Conservation (phyloP, 176 grass and related monocot genomes). For the Juncus effusus region DNA sequence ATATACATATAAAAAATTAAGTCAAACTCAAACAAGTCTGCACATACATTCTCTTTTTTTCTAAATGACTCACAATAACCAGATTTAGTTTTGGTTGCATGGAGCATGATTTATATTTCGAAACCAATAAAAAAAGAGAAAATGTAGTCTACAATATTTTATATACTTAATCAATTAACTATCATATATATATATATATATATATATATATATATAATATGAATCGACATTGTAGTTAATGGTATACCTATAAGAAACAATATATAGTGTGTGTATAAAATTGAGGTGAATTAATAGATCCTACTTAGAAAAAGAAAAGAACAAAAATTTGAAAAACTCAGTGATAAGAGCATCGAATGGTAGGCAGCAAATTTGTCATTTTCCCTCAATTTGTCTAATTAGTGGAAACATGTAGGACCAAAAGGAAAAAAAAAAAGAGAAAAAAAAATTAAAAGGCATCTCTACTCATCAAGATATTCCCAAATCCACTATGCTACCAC, state of each 20-base stretch:
- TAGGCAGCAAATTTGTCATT: conserved; percentile 12
- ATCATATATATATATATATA: no score
- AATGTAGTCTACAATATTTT: no score
- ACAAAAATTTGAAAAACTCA: neutral
- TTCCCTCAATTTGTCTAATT: conserved; percentile 1
- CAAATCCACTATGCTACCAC: conserved; percentile 8
- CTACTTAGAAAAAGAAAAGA: neutral
- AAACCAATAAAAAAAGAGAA: no score
- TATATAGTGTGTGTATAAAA: no score
- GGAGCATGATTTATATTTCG: no score
- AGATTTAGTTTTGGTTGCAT: no score
- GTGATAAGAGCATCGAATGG: neutral
- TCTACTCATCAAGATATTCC: conserved; percentile 6
- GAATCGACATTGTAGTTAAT: no score
- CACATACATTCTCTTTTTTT: no score
- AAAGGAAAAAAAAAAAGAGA: neutral
- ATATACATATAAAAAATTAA: neutral
- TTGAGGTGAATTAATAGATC: neutral
- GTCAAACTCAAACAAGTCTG: neutral
- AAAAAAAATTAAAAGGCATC: conserved; percentile 9
- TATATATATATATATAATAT: no score
- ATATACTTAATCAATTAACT: no score
- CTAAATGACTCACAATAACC: no score
- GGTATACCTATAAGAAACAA: no score
- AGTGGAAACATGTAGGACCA: conserved; percentile 21